Evolutionary conservation across 1,139 yeast species (phyloP).

Genomic region (Nakaseomyces sp.): DNA sequence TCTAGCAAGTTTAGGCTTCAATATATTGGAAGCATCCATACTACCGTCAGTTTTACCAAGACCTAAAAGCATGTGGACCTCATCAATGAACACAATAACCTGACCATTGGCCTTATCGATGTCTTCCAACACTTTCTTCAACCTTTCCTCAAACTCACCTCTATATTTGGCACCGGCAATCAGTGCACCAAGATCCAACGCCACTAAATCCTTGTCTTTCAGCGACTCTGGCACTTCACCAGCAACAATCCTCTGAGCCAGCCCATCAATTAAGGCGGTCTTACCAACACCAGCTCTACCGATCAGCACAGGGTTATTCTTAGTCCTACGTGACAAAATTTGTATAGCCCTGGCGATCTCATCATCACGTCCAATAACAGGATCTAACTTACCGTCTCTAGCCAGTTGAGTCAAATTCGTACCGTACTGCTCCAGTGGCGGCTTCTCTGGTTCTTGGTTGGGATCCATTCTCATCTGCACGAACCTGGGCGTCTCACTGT

Average conservation of each 20-base stretch:
- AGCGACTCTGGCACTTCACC: conserved; percentile 93
- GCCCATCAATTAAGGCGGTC: conserved; percentile 92
- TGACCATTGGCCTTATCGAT: conserved; percentile 75
- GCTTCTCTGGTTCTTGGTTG: conserved; percentile 44
- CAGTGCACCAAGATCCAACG: conserved; percentile 75
- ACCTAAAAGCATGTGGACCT: conserved; percentile 82
- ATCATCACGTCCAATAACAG: conserved; percentile 94
- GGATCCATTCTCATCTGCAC: conserved; percentile 35
- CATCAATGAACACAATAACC: conserved; percentile 83
- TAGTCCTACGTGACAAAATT: conserved; percentile 82
- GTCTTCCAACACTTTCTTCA: conserved; percentile 76
- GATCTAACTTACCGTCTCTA: conserved; percentile 82
- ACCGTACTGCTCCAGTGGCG: conserved; percentile 84
- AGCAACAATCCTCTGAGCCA: conserved; percentile 83
- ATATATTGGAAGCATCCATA: conserved; percentile 86
- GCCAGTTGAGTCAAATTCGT: conserved; percentile 82
- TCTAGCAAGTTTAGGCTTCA: conserved; percentile 90
- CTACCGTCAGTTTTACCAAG: conserved; percentile 93
- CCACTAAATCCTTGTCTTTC: conserved; percentile 72
- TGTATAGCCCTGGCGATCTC: conserved; percentile 90
- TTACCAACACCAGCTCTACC: conserved; percentile 98
- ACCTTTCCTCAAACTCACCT: conserved; percentile 91
- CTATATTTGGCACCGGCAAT: conserved; percentile 92
- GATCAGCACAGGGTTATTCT: conserved; percentile 86
- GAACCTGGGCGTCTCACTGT: conserved; percentile 6